Evolutionary conservation across 148 eudicot genomes (phyloP), one percentile per base, ranked within the genome.

Genomic region (Drosera capensis): DNA sequence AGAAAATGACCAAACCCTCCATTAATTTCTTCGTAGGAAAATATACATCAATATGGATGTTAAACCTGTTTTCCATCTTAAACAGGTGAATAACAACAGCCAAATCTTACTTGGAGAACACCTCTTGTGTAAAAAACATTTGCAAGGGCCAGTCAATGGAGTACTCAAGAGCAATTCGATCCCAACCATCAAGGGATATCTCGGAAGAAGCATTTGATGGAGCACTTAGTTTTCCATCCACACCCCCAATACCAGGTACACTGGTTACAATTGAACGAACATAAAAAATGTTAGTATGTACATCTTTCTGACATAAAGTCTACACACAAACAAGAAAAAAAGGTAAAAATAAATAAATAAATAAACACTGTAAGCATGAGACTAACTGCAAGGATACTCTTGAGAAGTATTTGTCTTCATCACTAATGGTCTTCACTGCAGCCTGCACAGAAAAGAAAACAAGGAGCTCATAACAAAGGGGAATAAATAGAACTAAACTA

Each of bases 141-240:
- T 90, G 93, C 46, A 84, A 64, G 31, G 99, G 99, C 99, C 99
- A 90, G 55, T 90, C 82, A 57, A 90, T 65, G 43, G 93, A 75
- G 70, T 90, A 90, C 64, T 80, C 93, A 59, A 90, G 88, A 45
- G 87, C 62, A 45, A 90, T 81, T 18, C 87, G 85, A 81, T 80
- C 93, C 99, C 99, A 90, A 52, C 95, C 95, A 78, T 84, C 93
- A 55, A 77, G 60, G 28, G 73, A 71, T 56, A 65, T 63, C 55
- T 79, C 90, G 20, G 68, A 45, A 18, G 78, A 37, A 51, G 66
- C 51, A 57, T 59, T 76, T 61, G 81, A 66, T 20, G 55, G 68
- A 45, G 55, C 58, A n/a, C n/a, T n/a, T n/a, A n/a, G n/a, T n/a
- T n/a, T 87, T 49, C 81, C 81, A 54, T 76, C 79, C n/a, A n/a